phyloP scores from a whole-genome alignment of 1,284 basidiomycete species.

The Papiliotrema laurentii region DNA sequence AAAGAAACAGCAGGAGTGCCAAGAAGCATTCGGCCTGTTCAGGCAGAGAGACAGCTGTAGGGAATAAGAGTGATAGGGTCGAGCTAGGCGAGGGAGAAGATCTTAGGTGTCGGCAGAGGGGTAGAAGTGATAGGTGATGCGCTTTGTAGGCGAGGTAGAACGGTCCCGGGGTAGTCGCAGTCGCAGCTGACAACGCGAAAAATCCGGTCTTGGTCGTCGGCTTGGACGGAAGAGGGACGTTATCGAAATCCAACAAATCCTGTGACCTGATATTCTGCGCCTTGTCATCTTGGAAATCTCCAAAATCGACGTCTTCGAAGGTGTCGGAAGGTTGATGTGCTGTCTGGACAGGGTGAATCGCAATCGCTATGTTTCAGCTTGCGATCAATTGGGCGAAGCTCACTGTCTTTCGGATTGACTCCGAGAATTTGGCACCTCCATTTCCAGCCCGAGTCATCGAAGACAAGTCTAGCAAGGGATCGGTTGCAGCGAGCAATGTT shows the following conservation, averaged over 20 bases:
- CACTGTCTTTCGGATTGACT: conserved; percentile 44
- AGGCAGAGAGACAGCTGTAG: conserved; percentile 48
- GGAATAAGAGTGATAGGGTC: conserved; percentile 54
- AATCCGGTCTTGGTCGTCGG: conserved; percentile 41
- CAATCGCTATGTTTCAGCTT: conserved; percentile 22
- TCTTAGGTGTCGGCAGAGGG: conserved; percentile 36
- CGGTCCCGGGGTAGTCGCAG: conserved; percentile 18
- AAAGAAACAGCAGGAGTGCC: conserved; percentile 57
- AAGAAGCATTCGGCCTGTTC: conserved; percentile 34
- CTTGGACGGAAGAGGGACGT: conserved; percentile 44
- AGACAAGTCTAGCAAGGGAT: conserved; percentile 60
- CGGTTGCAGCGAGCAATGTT: conserved; percentile 65
- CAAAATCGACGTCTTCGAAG: conserved; percentile 75
- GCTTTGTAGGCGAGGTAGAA: conserved; percentile 39
- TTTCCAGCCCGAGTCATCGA: conserved; percentile 72
- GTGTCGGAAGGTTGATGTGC: conserved; percentile 26
- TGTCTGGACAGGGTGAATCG: conserved; percentile 44
- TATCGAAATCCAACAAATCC: conserved; percentile 47
- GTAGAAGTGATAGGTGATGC: conserved; percentile 32
- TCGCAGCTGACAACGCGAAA: conserved; percentile 41
- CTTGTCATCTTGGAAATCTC: conserved; percentile 57
- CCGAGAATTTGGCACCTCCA: conserved; percentile 61
- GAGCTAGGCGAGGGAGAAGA: conserved; percentile 57
- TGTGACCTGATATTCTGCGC: neutral
- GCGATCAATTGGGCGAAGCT: neutral